A percentile compares a stretch with the other conserved stretches of the same genome.
These are phyloP conservation scores for Calonectria henricotiae DNA, from an alignment of 2,329 filamentous ascomycete genomes.

Conservation along the genomic window DNA sequence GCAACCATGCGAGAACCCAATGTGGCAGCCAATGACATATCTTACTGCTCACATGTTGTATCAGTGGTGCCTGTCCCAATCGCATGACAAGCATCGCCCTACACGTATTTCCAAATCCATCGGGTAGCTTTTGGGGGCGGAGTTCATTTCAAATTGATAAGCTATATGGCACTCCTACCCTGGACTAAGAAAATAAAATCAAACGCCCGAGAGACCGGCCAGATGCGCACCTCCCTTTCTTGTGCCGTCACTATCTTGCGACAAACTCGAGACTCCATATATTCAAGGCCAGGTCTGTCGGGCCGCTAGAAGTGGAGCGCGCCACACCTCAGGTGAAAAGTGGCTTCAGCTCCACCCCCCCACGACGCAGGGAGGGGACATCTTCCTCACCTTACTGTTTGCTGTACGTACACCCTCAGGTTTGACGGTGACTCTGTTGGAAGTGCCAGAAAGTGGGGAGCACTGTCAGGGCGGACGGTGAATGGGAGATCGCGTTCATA, in stretches of 20 bases:
- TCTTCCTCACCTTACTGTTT: conserved; percentile 15
- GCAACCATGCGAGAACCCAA: too few species aligned
- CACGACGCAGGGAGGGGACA: conserved; percentile 12
- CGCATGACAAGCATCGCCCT: too few species aligned
- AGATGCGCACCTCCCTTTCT: neutral
- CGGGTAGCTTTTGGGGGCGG: too few species aligned
- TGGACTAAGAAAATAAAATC: too few species aligned
- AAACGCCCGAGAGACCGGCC: too few species aligned
- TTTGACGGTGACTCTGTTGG: conserved; percentile 19
- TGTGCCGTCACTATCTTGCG: conserved; percentile 3
- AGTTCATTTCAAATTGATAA: too few species aligned
- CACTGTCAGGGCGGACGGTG: conserved; percentile 24
- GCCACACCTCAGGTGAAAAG: conserved; percentile 21
- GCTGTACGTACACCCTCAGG: conserved; percentile 22
- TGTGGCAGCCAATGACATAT: too few species aligned
- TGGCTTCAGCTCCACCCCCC: conserved; percentile 20
- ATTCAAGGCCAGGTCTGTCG: conserved; percentile 1
- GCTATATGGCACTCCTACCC: too few species aligned
- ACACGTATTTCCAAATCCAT: too few species aligned
- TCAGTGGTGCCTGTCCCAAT: too few species aligned
- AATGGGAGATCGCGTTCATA: conserved; percentile 17
- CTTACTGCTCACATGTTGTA: too few species aligned
- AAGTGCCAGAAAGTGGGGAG: conserved; percentile 24
- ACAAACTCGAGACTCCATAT: neutral
- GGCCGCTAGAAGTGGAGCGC: conserved; percentile 16